Base-by-base conservation (phyloP, 306 rosid species). In the Ceratonia siliqua region DNA sequence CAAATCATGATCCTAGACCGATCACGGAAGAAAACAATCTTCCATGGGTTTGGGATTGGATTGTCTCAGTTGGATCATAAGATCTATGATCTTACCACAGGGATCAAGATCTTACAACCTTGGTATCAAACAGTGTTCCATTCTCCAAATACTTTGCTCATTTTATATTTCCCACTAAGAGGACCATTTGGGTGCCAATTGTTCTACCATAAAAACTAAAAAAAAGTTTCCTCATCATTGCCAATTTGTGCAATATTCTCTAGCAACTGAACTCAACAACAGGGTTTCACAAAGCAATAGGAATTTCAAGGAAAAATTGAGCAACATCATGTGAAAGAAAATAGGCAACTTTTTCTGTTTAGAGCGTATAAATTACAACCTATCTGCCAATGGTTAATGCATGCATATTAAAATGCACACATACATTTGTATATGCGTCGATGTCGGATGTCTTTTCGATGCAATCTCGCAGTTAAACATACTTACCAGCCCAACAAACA, bases 401-500 rank as follows among this genome's bases (percentile, higher is more conserved):
- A 30, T 13, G n/a, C 68, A 72, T 42, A 55, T 20, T 8, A 27
- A 3, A 6, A 65, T 43, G 38, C 55, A 25, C 48, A 15, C 72
- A 66, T 25, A 13, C 2, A 56, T 12, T 27, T 3, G 36, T 6
- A 3, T 25, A 25, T 25, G 36, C 18, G 38, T 14, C 36, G 1
- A 56, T 25, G n/a, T 49, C 24, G 17, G 0, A 17, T 17, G 15
- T 20, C 28, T 8, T 22, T 8, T 22, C 2, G 5, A 53, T 9
- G 28, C 59, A 21, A 53, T 18, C 15, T 2, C 74, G 64, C 48
- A 70, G 6, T 64, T 20, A 6, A 56, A 67, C 72, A 49, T 45
- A 77, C 28, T 67, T 22, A 73, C 56, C 30, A 57, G 35, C 58
- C 30, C 6, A 21, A 53, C 30, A 59, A 68, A 24, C 49, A 53